Base-by-base conservation (phyloP, 768 basidiomycete genomes). In the Tubosaeta sp. region DNA sequence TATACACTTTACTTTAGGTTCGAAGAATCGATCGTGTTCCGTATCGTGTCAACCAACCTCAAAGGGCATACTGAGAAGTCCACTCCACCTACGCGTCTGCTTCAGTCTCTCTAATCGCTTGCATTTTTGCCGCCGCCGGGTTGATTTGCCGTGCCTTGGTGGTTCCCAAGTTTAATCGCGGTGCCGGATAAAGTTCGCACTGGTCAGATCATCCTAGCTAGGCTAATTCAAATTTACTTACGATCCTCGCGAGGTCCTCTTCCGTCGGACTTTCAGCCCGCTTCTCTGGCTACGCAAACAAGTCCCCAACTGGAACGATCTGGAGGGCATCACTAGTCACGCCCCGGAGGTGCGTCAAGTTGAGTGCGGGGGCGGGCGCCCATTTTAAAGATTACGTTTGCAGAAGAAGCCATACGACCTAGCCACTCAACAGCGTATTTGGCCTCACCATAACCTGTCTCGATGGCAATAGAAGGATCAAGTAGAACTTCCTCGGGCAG, bases 391-490 rank as follows among this genome's bases (percentile, higher is more conserved):
- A n/a, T n/a, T n/a, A n/a, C n/a, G n/a, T n/a, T 57, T 0, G 68
- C 65, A 29, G 63, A 16, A 0, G 76, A 78, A 0, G 74, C n/a
- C n/a, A 74, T 7, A 74, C 62, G 6, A 56, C 51, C 75, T 77
- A 71, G 67, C 45, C 71, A 58, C 59, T 79, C 77, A 38, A 9
- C 10, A 9, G 37, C 17, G 10, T 38, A 79, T 59, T 82, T 82
- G 1, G 66, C 62, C 50, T 78, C 77, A 12, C 74, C 69, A 45
- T 81, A 81, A 0, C 79, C 80, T 13, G 50, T 53, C 1, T 74
- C 75, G 3, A 69, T 47, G 1, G 76, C 71, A 17, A 69, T 56
- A 1, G 56, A 51, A 0, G 73, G 59, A n/a, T 74, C 66, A 0
- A 59, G 51, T 2, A 69, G 46, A 0, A 67, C 59, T 25, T 70